Base-by-base conservation (phyloP, 805 yeast species). In the Wickerhamiella nectarea region DNA sequence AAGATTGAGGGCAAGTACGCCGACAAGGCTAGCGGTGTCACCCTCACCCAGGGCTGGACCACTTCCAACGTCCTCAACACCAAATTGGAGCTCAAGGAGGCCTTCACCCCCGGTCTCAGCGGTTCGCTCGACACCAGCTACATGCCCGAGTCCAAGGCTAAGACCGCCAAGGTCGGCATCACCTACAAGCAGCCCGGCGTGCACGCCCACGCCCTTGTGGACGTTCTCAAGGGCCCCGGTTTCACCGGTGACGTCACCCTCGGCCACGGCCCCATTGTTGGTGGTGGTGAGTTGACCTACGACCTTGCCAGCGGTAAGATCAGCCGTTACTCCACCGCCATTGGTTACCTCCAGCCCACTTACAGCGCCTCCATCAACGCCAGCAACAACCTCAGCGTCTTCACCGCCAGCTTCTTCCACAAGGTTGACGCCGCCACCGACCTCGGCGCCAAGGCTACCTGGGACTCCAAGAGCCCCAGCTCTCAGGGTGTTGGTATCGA, bases 1-100 rank as follows among this genome's bases (percentile, higher is more conserved):
- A 76, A 80, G 60, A 69, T 91, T 47, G 97, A 91, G 69, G 82
- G 93, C 58, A 85, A 83, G 72, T 83, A 80, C 73, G 68, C 82
- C 50, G 98, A 91, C 76, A 85, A 85, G 74, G 74, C 86, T 50
- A 71, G 91, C 50, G 96, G 96, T 52, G 72, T 91, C 60, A 77
- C 95, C 52, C 70, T 91, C 61, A 86, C 95, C 56, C 97, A 91
- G 74, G 95, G 95, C 62, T 87, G 97, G 95, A 80, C 87, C 71
- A 84, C 94, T 57, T 80, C 93, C 66, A 89, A 89, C 67, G 74
- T 80, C 52, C 71, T 91, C 62, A 80, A 76, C 72, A 83, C 97
- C 70, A 89, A 85, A 75, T 74, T 91, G 56, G 96, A 89, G 72
- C 74, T 91, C 59, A 74, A 79, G 48, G 94, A 87, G 66, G 81